A percentile compares a stretch with the other conserved stretches of the same genome.
phyloP scores from a whole-genome alignment of 306 rosid species.

The Delonix regia region DNA sequence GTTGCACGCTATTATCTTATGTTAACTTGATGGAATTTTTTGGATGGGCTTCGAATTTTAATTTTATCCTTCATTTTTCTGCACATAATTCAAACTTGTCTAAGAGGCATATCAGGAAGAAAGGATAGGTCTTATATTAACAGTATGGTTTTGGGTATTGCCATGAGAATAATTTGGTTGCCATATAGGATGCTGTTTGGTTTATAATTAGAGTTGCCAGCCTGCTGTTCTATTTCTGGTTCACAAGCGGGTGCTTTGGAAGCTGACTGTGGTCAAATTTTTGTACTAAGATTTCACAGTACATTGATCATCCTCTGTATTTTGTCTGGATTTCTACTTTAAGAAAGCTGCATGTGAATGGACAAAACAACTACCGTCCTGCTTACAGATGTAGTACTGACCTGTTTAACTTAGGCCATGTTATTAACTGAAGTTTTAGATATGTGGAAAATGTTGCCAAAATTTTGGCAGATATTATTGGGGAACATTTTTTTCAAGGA shows the following conservation, averaged over 20 bases:
- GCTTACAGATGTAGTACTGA: background rate
- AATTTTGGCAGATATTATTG: too few species aligned
- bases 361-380: background rate
- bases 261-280: background rate
- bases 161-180: background rate
- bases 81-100: conserved; percentile 21
- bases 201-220: background rate
- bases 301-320: too few species aligned
- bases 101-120: background rate
- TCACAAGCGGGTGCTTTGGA: background rate
- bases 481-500: too few species aligned
- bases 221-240: background rate
- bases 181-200: background rate
- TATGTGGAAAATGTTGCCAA: too few species aligned
- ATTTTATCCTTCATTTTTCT: background rate
- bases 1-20: conserved; percentile 13
- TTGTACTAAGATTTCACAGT: background rate
- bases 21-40: background rate
- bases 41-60: background rate
- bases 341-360: background rate
- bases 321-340: background rate
- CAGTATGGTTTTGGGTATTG: background rate
- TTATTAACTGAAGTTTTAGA: too few species aligned
- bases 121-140: background rate
- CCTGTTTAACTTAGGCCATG: too few species aligned